Percentiles rank a stretch among this genome's conserved stretches.
phyloP scores from a whole-genome alignment of 805 yeast species.

The Candida boleticola region DNA sequence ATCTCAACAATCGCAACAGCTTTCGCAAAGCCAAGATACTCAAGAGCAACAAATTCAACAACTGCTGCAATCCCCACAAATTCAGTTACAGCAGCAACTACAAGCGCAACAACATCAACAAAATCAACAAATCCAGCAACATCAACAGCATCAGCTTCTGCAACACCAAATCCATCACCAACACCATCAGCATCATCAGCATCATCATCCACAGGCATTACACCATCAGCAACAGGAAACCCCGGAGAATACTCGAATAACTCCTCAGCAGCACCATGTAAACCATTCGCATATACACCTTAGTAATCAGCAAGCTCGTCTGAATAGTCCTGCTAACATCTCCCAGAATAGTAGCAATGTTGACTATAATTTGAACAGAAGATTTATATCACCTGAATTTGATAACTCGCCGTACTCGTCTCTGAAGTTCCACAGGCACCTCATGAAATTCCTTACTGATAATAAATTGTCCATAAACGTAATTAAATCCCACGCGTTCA shows the following conservation, averaged over 20 bases:
- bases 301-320: no score
- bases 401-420: conserved; percentile 46
- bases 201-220: background rate
- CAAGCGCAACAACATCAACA: conserved; percentile 6
- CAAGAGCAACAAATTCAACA: no score
- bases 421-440: conserved; percentile 48
- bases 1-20: no score
- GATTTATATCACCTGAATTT: conserved; percentile 8
- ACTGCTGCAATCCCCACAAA: no score
- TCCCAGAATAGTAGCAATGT: background rate
- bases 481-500: conserved; percentile 50
- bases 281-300: no score
- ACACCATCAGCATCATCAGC: background rate
- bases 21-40: no score
- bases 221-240: no score
- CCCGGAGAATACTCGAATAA: no score
- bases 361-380: conserved; percentile 1
- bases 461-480: conserved; percentile 48
- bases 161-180: conserved; percentile 4
- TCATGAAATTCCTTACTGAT: conserved; percentile 50
- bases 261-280: no score
- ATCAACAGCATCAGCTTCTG: background rate
- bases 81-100: no score
- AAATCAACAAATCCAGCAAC: conserved; percentile 8
- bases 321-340: no score